Evolutionary conservation across 1,284 basidiomycete species (phyloP).

Genomic region (Fomitopsis schrenkii): DNA sequence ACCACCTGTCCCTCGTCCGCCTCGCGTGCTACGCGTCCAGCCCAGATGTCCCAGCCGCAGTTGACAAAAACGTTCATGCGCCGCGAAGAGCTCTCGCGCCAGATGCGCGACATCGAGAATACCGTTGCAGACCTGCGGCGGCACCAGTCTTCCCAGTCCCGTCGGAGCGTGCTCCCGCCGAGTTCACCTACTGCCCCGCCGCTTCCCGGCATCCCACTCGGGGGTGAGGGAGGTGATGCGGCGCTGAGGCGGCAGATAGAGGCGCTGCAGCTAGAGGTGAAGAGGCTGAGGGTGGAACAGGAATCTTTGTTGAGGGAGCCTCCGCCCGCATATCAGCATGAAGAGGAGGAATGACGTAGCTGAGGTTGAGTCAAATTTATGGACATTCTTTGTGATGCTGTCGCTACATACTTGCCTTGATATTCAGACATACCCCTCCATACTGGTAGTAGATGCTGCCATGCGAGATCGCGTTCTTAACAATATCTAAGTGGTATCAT

Average conservation of each 20-base stretch:
- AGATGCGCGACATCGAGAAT: neutral
- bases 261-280: conserved; percentile 1
- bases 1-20: neutral
- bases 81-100: neutral
- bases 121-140: neutral
- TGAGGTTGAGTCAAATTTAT: too few relatives aligned
- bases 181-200: neutral
- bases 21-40: neutral
- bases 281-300: neutral
- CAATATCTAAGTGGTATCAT: too few relatives aligned
- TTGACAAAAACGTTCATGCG: neutral
- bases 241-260: conserved; percentile 2
- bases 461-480: too few relatives aligned
- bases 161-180: neutral
- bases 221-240: neutral
- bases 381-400: neutral
- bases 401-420: neutral
- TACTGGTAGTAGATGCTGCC: neutral
- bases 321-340: neutral
- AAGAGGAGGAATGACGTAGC: neutral
- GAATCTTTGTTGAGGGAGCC: neutral
- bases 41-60: neutral
- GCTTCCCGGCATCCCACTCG: neutral
- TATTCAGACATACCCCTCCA: neutral
- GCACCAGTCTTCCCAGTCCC: neutral